Evolutionary conservation across 805 yeast species (phyloP).

Genomic region (Saccharomycopsis javanensis): DNA sequence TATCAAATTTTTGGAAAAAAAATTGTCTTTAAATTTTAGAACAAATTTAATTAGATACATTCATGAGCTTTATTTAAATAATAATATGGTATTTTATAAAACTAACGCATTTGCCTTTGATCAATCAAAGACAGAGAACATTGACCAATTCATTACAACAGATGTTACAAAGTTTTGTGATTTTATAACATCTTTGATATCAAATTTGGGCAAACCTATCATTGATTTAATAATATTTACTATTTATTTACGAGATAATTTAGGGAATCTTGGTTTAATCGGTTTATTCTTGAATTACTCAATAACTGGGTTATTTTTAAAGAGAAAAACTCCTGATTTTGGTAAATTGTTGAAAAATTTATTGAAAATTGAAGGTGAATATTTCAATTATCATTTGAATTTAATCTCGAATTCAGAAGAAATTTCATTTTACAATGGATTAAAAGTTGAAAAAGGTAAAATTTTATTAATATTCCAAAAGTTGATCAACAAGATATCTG

Average conservation of each 20-base stretch:
- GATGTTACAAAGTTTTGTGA: constrained; percentile 76
- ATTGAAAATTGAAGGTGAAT: constrained; percentile 79
- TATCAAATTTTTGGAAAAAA: constrained; percentile 67
- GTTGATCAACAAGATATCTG: constrained; percentile 45
- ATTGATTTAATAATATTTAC: constrained; percentile 80
- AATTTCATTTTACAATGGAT: constrained; percentile 89
- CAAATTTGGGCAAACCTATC: constrained; percentile 85
- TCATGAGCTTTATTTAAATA: constrained; percentile 82
- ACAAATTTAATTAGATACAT: constrained; percentile 74
- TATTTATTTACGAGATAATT: constrained; percentile 69
- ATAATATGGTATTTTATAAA: constrained; percentile 75
- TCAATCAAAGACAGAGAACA: constrained; percentile 42
- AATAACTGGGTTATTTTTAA: constrained; percentile 65
- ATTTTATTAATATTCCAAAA: constrained; percentile 48
- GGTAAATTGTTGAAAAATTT: constrained; percentile 64
- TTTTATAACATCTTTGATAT: constrained; percentile 72
- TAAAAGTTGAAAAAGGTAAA: constrained; percentile 62
- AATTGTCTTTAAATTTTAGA: constrained; percentile 75
- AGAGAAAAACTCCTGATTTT: constrained; percentile 72
- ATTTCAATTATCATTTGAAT: constrained; percentile 76
- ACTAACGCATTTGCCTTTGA: constrained; percentile 41
- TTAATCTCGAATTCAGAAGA: constrained; percentile 86
- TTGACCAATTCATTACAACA: constrained; percentile 80
- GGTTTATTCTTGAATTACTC: constrained; percentile 79
- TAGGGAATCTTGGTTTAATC: constrained; percentile 77